Percentiles rank a stretch among this genome's conserved stretches.
Conservation (phyloP, 2,329 filamentous ascomycete genomes). For the Trichoderma atrobrunneum region DNA sequence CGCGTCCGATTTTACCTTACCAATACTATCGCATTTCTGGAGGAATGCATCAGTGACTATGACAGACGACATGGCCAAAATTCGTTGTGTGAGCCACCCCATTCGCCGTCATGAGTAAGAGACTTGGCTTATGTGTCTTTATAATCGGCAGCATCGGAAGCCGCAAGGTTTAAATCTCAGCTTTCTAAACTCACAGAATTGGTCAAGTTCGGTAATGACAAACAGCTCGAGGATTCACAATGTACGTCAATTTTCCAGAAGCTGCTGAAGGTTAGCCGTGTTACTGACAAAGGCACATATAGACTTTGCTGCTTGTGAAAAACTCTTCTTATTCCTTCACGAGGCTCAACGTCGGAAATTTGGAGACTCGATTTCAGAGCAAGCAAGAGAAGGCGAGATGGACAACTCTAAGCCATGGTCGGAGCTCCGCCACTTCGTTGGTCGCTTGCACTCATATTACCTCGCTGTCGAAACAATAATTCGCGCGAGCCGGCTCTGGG, state of each 20-base stretch:
- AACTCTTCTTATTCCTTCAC: background rate
- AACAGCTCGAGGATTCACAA: background rate
- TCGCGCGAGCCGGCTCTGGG: slow-evolving; percentile 26
- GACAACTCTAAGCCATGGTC: slow-evolving; percentile 22
- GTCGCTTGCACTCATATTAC: slow-evolving; percentile 28
- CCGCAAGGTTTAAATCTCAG: background rate
- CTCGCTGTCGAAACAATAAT: slow-evolving; percentile 23
- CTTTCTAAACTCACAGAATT: background rate
- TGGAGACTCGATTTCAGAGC: background rate
- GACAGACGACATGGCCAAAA: background rate
- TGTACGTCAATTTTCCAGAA: background rate
- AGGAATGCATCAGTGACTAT: slow-evolving; percentile 19
- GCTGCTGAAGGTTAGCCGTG: rapidly evolving
- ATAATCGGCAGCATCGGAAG: background rate
- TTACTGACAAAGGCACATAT: background rate
- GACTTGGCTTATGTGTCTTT: background rate
- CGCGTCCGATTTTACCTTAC: slow-evolving; percentile 22
- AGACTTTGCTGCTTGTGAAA: slow-evolving; percentile 12
- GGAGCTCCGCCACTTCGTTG: slow-evolving; percentile 31
- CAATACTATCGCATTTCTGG: slow-evolving; percentile 16
- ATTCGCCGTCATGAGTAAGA: background rate
- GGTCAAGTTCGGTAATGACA: background rate
- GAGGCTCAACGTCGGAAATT: background rate
- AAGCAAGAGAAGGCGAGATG: slow-evolving; percentile 4
- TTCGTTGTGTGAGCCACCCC: background rate